Base-by-base conservation (phyloP, 345 rosid genomes). In the Microcos paniculata region DNA sequence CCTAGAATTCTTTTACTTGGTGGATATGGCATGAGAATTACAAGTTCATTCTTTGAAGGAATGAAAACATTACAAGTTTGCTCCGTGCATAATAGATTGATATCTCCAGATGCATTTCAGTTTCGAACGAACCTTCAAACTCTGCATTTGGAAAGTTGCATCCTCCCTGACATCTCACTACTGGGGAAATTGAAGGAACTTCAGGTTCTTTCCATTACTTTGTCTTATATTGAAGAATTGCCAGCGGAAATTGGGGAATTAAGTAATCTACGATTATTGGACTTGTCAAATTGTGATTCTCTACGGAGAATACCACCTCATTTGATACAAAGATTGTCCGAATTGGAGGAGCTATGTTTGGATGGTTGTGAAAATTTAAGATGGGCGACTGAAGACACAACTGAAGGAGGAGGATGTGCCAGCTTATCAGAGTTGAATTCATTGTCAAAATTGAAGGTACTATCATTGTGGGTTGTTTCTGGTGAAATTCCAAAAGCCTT, bases 301-400 rank as follows among this genome's bases (percentile, higher is more conserved):
- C 43, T 62, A 15, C 23, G 1, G 23, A n/a, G 14, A n/a, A 35
- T 38, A 35, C 40, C 15, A 46, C 43, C 24, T 62, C 4, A 10
- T 1, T 10, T 35, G 1, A 2, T 62, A 7, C 24, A 2, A 33
- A 62, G 67, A 10, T 62, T 33, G 26, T 62, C 14, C 24, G 10
- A 62, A 18, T 62, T 62, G 19, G 68, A 62, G 19, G 46, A 62
- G 35, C 8, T 63, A 18, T 63, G 35, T 46, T 62, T 62, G 45
- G 0, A 33, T 19, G 15, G 26, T 9, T 62, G 45, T 19, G 1
- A 13, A 3, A 18, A 14, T 18, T 0, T 62, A 33, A 8, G 1
- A 33, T 62, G 67, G 67, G 24, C 14, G 40, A 61, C 40, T 15
- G 42, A 14, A n/a, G 13, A 30, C n/a, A 0, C 38, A 28, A 15